phyloP scores from a whole-genome alignment of 352 stramenopile genomes.

The Halophytophthora batemanensis region DNA sequence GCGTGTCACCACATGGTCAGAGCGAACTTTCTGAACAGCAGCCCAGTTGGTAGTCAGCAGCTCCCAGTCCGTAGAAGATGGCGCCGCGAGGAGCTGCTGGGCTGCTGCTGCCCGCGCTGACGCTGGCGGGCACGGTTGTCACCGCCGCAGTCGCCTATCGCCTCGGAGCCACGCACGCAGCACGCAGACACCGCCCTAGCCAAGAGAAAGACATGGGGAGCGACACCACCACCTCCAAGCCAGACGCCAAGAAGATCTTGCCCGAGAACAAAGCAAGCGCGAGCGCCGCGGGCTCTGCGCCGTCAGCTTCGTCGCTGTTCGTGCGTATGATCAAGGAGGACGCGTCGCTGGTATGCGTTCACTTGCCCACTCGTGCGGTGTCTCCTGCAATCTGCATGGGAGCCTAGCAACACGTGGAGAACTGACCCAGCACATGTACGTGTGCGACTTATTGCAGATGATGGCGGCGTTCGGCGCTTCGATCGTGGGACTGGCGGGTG shows the following conservation, averaged over 20 bases:
- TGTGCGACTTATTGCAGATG: conserved; percentile 6
- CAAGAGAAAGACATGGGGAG: no score
- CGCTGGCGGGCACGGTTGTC: conserved; percentile 30
- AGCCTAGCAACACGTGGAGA: not conserved
- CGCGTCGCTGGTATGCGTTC: conserved; percentile 33
- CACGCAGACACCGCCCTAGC: no score
- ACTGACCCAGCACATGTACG: not conserved
- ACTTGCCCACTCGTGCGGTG: not conserved
- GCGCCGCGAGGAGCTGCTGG: conserved; percentile 17
- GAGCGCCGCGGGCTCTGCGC: conserved; percentile 7
- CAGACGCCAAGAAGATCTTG: not conserved
- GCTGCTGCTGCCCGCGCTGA: conserved; percentile 14
- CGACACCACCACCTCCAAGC: no score
- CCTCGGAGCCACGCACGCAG: conserved; percentile 9
- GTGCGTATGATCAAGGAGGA: conserved; percentile 48
- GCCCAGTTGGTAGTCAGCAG: not conserved
- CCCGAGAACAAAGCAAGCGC: conserved; percentile 6
- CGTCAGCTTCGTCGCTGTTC: conserved; percentile 27
- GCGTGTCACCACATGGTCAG: not conserved
- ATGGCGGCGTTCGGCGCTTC: conserved; percentile 36
- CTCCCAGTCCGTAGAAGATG: conserved; percentile 7
- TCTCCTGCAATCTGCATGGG: no score
- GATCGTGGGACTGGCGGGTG: conserved; percentile 48
- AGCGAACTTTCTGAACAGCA: conserved; percentile 1
- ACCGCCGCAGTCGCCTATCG: conserved; percentile 27